These are phyloP conservation scores for Pigoraptor vietnamica DNA, from an alignment of 78 protist genomes.

Conservation along the genomic window DNA sequence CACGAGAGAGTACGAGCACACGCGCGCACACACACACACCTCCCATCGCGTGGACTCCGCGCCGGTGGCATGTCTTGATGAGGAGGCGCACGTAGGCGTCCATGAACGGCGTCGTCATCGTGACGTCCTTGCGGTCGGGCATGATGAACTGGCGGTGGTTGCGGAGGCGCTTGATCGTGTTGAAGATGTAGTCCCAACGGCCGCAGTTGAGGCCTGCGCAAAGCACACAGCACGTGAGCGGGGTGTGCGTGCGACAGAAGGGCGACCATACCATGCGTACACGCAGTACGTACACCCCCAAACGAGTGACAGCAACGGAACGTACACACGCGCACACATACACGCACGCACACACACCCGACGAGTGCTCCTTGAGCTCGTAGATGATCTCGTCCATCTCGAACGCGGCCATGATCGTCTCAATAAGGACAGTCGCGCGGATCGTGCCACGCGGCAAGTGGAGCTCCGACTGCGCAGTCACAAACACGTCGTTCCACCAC, in stretches of 20 bases:
- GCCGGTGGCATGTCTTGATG: slow-evolving; percentile 64
- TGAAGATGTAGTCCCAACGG: slow-evolving; percentile 70
- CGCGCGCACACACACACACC: slow-evolving; percentile 4
- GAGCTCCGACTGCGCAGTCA: slow-evolving; percentile 29
- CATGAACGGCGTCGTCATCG: slow-evolving; percentile 66
- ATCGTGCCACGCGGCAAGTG: slow-evolving; percentile 51
- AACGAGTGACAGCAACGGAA: neutral
- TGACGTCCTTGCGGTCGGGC: slow-evolving; percentile 57
- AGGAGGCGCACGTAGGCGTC: slow-evolving; percentile 49
- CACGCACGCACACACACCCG: slow-evolving; percentile 10
- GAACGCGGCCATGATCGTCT: slow-evolving; percentile 66
- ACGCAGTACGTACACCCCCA: too few relatives aligned
- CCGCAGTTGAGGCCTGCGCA: slow-evolving; percentile 68
- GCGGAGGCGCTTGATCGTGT: slow-evolving; percentile 55
- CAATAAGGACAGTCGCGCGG: slow-evolving; percentile 71
- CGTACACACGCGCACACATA: neutral
- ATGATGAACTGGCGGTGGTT: slow-evolving; percentile 46
- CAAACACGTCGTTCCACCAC: slow-evolving; percentile 60
- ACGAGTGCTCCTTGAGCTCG: slow-evolving; percentile 59
- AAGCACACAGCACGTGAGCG: too few relatives aligned
- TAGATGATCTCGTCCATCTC: slow-evolving; percentile 77
- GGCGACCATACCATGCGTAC: too few relatives aligned
- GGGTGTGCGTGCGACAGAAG: too few relatives aligned
- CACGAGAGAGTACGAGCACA: neutral
- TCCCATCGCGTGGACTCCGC: slow-evolving; percentile 75